phyloP scores from a whole-genome alignment of 2,329 filamentous ascomycete species.

The Simplicillium sp. region DNA sequence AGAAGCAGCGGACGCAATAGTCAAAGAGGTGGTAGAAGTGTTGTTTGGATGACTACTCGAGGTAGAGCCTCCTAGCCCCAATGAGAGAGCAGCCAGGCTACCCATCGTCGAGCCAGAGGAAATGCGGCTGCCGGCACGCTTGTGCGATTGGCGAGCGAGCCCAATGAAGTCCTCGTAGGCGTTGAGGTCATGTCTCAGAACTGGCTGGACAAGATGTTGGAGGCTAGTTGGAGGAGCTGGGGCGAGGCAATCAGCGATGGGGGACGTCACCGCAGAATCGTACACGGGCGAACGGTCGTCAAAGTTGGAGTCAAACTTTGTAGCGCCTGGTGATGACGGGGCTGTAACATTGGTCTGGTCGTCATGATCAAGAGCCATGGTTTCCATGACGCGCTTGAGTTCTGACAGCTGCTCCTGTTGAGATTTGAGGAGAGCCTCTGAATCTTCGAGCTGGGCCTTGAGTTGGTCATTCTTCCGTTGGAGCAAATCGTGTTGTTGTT shows the following conservation, averaged over 20 bases:
- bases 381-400: constrained; percentile 86
- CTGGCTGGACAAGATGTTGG: constrained; percentile 70
- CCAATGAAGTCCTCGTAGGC: constrained; percentile 80
- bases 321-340: constrained; percentile 71
- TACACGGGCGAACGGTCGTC: constrained; percentile 22
- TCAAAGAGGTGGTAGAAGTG: constrained; percentile 50
- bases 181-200: constrained; percentile 71
- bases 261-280: constrained; percentile 24
- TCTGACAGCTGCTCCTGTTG: constrained; percentile 90
- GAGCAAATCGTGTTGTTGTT: constrained; percentile 70
- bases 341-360: constrained; percentile 64
- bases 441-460: constrained; percentile 75
- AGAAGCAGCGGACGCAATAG: constrained; percentile 31
- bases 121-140: constrained; percentile 51
- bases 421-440: constrained; percentile 73
- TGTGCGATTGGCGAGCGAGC: constrained; percentile 60
- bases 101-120: constrained; percentile 56
- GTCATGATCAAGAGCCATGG: constrained; percentile 65
- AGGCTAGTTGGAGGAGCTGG: constrained; percentile 62
- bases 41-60: constrained; percentile 43
- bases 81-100: constrained; percentile 34
- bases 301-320: constrained; percentile 54
- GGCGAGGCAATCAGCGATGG: constrained; percentile 31
- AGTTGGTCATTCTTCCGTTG: constrained; percentile 84
- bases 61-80: constrained; percentile 34